These are phyloP conservation scores for Populus tremula DNA, from an alignment of 345 rosid genomes.

Conservation along the genomic window DNA sequence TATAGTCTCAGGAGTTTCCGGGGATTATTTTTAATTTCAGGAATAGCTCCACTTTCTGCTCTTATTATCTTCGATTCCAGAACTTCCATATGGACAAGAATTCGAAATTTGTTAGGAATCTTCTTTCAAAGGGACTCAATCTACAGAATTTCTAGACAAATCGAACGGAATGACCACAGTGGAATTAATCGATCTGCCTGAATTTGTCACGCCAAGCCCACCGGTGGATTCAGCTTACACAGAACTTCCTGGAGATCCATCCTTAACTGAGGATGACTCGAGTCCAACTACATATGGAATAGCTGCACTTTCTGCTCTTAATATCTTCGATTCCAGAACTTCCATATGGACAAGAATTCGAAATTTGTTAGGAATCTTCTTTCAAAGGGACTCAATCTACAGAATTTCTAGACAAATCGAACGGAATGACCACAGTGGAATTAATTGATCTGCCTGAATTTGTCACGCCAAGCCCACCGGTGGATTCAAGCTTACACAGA, in stretches of 20 bases:
- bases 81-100: background rate
- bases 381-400: too few species aligned
- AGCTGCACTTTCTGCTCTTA: too few species aligned
- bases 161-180: background rate
- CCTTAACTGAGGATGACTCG: background rate
- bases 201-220: background rate
- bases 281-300: too few species aligned
- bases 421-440: too few species aligned
- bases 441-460: too few species aligned
- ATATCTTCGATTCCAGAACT: too few species aligned
- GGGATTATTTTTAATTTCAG: slow-evolving; percentile 21
- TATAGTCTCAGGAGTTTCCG: slow-evolving; percentile 16
- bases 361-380: too few species aligned
- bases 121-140: too few species aligned
- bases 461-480: too few species aligned
- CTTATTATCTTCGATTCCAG: slow-evolving; percentile 2
- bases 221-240: background rate
- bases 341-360: too few species aligned
- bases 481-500: too few species aligned
- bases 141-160: background rate
- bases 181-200: background rate
- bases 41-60: slow-evolving; percentile 3
- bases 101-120: background rate
- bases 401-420: too few species aligned
- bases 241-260: background rate